phyloP scores from a whole-genome alignment of 78 protist species.

The Dictyostelium brefeldianum region DNA sequence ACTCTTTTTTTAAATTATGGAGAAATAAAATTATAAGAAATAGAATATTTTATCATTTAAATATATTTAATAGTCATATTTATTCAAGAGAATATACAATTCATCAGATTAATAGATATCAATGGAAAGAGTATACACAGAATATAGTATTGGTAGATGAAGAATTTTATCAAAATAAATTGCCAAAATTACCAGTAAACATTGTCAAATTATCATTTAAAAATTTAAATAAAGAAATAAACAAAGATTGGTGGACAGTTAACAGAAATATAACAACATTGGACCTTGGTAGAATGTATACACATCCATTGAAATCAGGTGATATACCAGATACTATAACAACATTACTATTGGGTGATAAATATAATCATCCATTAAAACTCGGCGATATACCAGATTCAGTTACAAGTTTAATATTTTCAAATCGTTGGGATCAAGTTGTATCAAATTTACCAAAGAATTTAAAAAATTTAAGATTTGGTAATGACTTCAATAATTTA shows the following conservation, averaged over 20 bases:
- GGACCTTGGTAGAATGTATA: background rate
- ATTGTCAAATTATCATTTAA: background rate
- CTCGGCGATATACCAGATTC: background rate
- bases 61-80: slow-evolving; percentile 6
- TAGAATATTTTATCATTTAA: slow-evolving; percentile 12
- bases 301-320: background rate
- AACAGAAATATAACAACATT: background rate
- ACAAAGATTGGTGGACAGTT: background rate
- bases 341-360: background rate
- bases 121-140: background rate
- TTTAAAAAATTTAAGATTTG: background rate
- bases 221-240: background rate
- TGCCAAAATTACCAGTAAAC: background rate
- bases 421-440: background rate
- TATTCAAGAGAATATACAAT: background rate
- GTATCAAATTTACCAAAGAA: background rate
- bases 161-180: background rate
- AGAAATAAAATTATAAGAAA: background rate
- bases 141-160: background rate
- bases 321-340: background rate
- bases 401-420: background rate
- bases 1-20: slow-evolving; percentile 17
- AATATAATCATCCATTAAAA: background rate
- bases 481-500: background rate
- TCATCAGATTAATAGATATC: background rate